Evolutionary conservation across 169 alveolate species (phyloP), one percentile per base, ranked within the genome.

Genomic region (Plasmodium malariae): DNA sequence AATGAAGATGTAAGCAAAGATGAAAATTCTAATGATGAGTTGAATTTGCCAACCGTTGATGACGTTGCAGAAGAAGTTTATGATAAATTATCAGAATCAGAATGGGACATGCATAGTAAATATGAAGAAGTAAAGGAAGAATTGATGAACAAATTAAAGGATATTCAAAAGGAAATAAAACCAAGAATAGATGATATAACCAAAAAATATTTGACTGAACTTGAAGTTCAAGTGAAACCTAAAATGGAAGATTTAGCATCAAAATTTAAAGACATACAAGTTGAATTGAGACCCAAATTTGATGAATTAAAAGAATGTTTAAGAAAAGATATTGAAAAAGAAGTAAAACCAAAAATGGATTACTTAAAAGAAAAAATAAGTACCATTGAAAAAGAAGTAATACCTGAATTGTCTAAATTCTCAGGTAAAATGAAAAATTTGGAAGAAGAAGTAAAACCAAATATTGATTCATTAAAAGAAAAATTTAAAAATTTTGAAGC

Each of bases 381-480:
- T 26, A 59, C 43, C 6, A 19, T 71, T 48, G 85, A 71, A 26
- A 51, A 71, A 59, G 85, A 49, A 24, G 49, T 71, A 24, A 26
- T 26, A 4, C 85, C 68, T 36, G 36, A 49, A 48, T 24, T 71
- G 19, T 32, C 43, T 49, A 48, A 71, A 32, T 71, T 71, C 3
- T 36, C 26, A 49, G 40, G 24, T 36, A 49, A 24, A 71, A 26
- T 71, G 48, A 24, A 45, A 4, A 30, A 49, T 45, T 26, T 71
- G 43, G 85, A 71, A 36, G 26, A 24, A n/a, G 68, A 71, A n/a
- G 17, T 51, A 36, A 71, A 71, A 71, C 68, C 68, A 71, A 9
- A 55, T 21, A 36, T 71, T 24, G 85, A 71, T 71, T 48, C 43
- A n/a, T 71, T 71, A 71, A 71, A 32, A 71, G 28, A 49, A n/a